Base-by-base conservation (phyloP, 2,329 filamentous ascomycete genomes). In the Magnaporthiopsis poae region DNA sequence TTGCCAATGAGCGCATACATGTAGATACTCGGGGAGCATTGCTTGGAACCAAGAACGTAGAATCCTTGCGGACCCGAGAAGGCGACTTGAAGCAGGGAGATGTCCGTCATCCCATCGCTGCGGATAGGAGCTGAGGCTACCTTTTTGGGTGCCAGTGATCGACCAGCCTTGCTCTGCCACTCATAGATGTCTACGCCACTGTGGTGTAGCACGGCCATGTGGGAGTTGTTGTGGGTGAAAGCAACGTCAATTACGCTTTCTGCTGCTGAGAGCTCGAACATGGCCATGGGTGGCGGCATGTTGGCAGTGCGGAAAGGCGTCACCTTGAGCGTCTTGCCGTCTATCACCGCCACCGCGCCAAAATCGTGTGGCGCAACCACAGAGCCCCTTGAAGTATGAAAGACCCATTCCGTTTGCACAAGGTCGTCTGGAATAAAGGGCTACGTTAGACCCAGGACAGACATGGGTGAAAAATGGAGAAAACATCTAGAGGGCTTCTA, bases 201-300 rank as follows among this genome's bases (percentile, higher is more conserved):
- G 35, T 84, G 81, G 71, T 92, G 90, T 27, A 97, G 80, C 11
- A 96, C 84, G 3, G 88, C 91, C 73, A 98, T 82, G 9, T 81
- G 80, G 1, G 82, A 82, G 63, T 89, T 88, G 63, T 83, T 82
- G 18, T 80, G 81, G 64, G 86, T 89, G 70, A 97, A 87, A 0
- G 89, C 86, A 65, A 95, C 86, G 77, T 97, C 92, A 25, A 91
- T 78, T 2, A 87, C 83, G 65, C 88, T 87, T 0, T 82, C 82
- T 18, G 84, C 80, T 35, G 90, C 77, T 15, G 79, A 72, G 25
- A 97, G 72, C 67, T 96, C 90, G 70, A 90, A 90, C 69, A 94
- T 82, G 21, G 92, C 87, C 92, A 98, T 97, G 0, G 95, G 95
- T 35, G 95, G 95, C 31, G 95, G 95, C 3, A 97, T 83, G 72